phyloP scores from a whole-genome alignment of 192 early-diverging fungal genomes.

The Coemansia sp. region DNA sequence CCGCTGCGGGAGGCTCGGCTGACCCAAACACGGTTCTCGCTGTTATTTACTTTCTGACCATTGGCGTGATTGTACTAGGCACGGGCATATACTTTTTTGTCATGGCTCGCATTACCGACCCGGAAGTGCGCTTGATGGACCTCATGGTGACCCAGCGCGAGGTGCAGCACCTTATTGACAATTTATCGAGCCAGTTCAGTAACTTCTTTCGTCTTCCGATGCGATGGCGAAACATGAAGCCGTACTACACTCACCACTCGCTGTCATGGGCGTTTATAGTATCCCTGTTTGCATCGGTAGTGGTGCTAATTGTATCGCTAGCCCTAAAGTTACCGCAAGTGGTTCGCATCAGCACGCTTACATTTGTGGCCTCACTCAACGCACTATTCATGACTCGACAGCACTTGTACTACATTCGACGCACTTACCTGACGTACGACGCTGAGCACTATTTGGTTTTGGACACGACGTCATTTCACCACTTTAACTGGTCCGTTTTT shows the following conservation, averaged over 20 bases:
- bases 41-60: slow-evolving; percentile 58
- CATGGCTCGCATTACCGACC: slow-evolving; percentile 55
- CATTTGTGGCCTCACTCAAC: slow-evolving; percentile 46
- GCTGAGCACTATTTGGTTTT: slow-evolving; percentile 52
- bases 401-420: slow-evolving; percentile 57
- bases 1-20: slow-evolving; percentile 17
- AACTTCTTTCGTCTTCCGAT: slow-evolving; percentile 56
- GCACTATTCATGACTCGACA: slow-evolving; percentile 57
- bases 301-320: slow-evolving; percentile 33
- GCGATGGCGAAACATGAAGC: slow-evolving; percentile 57
- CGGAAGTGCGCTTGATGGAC: slow-evolving; percentile 58
- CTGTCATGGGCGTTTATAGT: slow-evolving; percentile 57
- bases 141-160: slow-evolving; percentile 64
- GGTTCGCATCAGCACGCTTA: slow-evolving; percentile 49
- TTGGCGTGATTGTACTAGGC: slow-evolving; percentile 50
- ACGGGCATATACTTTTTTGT: slow-evolving; percentile 60
- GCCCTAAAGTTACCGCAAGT: slow-evolving; percentile 35
- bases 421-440: slow-evolving; percentile 50
- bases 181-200: slow-evolving; percentile 57
- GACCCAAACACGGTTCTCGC: slow-evolving; percentile 54
- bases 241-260: slow-evolving; percentile 54
- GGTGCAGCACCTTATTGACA: slow-evolving; percentile 62
- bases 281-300: slow-evolving; percentile 30
- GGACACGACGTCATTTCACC: slow-evolving; percentile 44
- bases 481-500: slow-evolving; percentile 57